Evolutionary conservation across 371 early-diverging fungal genomes (phyloP), one percentile per base, ranked within the genome.

Genomic region (Apophysomyces variabilis): DNA sequence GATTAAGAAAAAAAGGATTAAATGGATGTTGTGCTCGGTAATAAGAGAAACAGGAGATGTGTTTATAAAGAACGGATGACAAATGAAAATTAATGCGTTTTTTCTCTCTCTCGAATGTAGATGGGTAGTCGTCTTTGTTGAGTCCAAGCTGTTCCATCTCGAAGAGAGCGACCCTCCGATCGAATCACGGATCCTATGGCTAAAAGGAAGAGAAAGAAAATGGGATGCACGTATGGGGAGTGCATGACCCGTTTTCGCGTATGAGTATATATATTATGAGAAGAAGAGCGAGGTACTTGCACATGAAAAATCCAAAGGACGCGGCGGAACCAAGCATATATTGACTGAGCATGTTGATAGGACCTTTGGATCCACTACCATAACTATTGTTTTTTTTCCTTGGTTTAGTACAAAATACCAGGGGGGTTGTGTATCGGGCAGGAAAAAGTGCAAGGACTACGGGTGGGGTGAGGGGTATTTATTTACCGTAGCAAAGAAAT

Each of bases 131-230:
- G 62, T 68, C 61, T 69, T 50, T 50, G 54, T 38, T 67, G 67
- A 9, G 56, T 66, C 70, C 70, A 70, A 13, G 56, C 26, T 11
- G 57, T 46, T 18, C 65, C 72, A 41, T 66, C 66, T 43, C 68
- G 67, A 41, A 65, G 35, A 14, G 63, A 50, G 41, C 73, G 71
- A 47, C 66, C 84, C 62, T 92, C 90, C 16, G 89, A 85, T 37
- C 93, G 87, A 67, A 92, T 90, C 16, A 89, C 91, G 58, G 90
- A 89, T 43, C 93, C 93, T 66, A 92, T 88, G 37, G 90, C 87
- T 92, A 85, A 84, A 58, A 85, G 84, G 59, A 83, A 81, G 16
- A 21, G 38, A 4, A 12, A 54, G 4, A 26, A 35, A 26, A 57
- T 16, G 41, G 41, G 8, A 26, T 50, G 21, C 54, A 26, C 54